phyloP scores from a whole-genome alignment of 768 basidiomycete genomes.

The Nevesoporus exiguus region DNA sequence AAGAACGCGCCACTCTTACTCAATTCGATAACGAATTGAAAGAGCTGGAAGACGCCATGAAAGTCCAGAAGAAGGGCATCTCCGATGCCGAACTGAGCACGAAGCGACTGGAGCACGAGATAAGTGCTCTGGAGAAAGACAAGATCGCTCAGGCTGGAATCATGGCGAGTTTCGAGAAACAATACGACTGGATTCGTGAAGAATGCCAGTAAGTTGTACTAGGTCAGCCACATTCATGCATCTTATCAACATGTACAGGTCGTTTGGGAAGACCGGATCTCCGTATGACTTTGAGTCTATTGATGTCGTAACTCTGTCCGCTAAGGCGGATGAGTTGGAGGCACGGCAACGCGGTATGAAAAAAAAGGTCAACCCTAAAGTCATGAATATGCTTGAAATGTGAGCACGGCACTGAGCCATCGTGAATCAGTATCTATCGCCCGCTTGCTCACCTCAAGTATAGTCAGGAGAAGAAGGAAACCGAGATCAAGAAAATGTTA shows the following conservation, averaged over 20 bases:
- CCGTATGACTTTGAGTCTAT: constrained; percentile 75
- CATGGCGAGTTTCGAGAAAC: constrained; percentile 69
- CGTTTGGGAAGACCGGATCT: constrained; percentile 79
- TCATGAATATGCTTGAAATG: constrained; percentile 95
- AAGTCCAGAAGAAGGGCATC: constrained; percentile 71
- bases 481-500: constrained; percentile 84
- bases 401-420: constrained; percentile 34
- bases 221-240: neutral
- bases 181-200: constrained; percentile 83
- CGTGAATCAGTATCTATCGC: neutral
- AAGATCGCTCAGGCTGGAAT: constrained; percentile 47
- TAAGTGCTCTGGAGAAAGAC: constrained; percentile 63
- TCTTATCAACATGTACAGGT: constrained; percentile 39
- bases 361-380: constrained; percentile 94
- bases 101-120: constrained; percentile 68
- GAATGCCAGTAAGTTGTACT: constrained; percentile 70
- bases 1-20: constrained; percentile 83
- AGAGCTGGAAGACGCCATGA: constrained; percentile 77
- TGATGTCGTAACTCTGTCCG: constrained; percentile 56
- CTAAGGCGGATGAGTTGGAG: constrained; percentile 72
- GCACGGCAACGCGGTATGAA: constrained; percentile 81
- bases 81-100: constrained; percentile 62
- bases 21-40: constrained; percentile 88
- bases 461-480: constrained; percentile 93
- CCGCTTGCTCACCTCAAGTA: neutral